These are phyloP conservation scores for Phytophthora crassamura DNA, from an alignment of 352 stramenopile genomes.

Conservation along the genomic window DNA sequence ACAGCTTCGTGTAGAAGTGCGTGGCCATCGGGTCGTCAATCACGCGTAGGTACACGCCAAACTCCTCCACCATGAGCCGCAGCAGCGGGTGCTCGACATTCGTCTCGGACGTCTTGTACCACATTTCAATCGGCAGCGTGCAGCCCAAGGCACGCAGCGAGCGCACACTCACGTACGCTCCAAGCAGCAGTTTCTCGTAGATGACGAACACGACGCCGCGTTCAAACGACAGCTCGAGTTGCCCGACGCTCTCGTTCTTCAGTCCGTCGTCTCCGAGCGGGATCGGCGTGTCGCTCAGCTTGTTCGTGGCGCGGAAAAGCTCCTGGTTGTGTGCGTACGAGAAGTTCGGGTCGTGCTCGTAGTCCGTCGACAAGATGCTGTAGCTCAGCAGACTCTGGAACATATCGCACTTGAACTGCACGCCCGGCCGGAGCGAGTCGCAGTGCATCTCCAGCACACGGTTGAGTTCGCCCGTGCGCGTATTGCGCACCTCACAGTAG, in stretches of 20 bases:
- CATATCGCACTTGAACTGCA: constrained; percentile 63
- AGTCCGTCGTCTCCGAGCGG: constrained; percentile 35
- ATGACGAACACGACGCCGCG: constrained; percentile 68
- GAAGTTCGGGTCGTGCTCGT: constrained; percentile 59
- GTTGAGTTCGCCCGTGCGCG: constrained; percentile 38
- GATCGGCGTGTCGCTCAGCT: constrained; percentile 34
- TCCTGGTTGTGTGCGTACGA: constrained; percentile 37
- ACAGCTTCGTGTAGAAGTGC: constrained; percentile 65
- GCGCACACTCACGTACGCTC: constrained; percentile 65
- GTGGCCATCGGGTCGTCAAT: constrained; percentile 49
- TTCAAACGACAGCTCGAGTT: constrained; percentile 44
- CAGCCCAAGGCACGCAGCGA: constrained; percentile 54
- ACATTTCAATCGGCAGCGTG: constrained; percentile 65
- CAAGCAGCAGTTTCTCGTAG: constrained; percentile 64
- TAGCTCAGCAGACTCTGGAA: constrained; percentile 68
- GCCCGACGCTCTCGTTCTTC: constrained; percentile 34
- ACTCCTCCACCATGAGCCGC: constrained; percentile 43
- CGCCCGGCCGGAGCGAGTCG: constrained; percentile 51
- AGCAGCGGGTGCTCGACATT: constrained; percentile 48
- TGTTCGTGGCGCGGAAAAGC: constrained; percentile 34
- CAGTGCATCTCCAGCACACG: constrained; percentile 73
- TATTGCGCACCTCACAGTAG: constrained; percentile 68
- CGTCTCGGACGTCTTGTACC: constrained; percentile 52
- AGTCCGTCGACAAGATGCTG: constrained; percentile 54
- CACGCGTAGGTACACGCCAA: constrained; percentile 52